These are phyloP conservation scores for Paracoccidioides brasiliensis DNA, from an alignment of 2,329 filamentous ascomycete species.

Conservation along the genomic window DNA sequence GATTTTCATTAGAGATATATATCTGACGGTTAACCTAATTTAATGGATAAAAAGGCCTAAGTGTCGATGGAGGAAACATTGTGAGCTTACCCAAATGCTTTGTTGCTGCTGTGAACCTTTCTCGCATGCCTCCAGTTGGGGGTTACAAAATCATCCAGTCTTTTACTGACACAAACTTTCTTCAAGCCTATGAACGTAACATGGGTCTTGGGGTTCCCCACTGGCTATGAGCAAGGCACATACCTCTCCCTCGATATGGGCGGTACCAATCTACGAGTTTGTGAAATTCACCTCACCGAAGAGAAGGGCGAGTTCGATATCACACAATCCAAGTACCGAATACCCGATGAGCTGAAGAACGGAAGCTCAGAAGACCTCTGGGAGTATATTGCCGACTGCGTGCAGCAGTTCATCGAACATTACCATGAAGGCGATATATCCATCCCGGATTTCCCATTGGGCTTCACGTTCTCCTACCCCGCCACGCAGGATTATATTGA, in stretches of 20 bases:
- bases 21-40: conserved; percentile 2
- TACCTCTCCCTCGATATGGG: conserved; percentile 91
- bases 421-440: conserved; percentile 56
- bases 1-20: background rate
- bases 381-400: conserved; percentile 88
- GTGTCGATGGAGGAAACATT: conserved; percentile 80
- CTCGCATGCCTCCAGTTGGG: background rate
- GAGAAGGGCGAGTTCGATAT: conserved; percentile 86
- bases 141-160: background rate
- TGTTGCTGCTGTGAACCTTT: background rate
- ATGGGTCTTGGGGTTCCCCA: conserved; percentile 85
- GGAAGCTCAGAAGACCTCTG: conserved; percentile 75
- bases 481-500: conserved; percentile 89
- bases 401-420: conserved; percentile 78
- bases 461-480: conserved; percentile 94
- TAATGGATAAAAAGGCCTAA: conserved; percentile 46
- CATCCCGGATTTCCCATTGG: conserved; percentile 54
- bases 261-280: conserved; percentile 88
- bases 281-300: conserved; percentile 73
- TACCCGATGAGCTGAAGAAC: conserved; percentile 85
- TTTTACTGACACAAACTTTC: conserved; percentile 8
- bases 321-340: conserved; percentile 88
- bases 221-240: conserved; percentile 74
- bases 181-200: conserved; percentile 89
- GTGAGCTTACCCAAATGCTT: conserved; percentile 40